phyloP scores from a whole-genome alignment of 2,329 filamentous ascomycete genomes.

The Colletotrichum karsti region DNA sequence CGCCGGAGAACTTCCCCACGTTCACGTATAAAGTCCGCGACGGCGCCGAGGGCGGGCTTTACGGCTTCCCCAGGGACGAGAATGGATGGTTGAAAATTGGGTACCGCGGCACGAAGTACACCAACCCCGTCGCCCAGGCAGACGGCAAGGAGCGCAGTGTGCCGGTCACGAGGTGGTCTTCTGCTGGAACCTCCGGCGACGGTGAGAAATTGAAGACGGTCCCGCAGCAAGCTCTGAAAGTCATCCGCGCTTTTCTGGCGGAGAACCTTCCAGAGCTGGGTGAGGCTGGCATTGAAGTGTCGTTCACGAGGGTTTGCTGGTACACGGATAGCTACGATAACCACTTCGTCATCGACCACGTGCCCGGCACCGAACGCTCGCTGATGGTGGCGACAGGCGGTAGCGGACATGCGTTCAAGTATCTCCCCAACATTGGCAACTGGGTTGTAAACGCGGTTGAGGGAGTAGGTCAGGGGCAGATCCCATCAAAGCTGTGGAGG shows the following conservation, averaged over 20 bases:
- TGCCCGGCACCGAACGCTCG: slow-evolving; percentile 43
- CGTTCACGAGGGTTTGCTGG: slow-evolving; percentile 61
- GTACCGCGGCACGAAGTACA: slow-evolving; percentile 41
- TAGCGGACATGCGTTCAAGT: slow-evolving; percentile 70
- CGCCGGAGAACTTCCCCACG: slow-evolving; percentile 30
- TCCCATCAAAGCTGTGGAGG: slow-evolving; percentile 32
- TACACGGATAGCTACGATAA: slow-evolving; percentile 65
- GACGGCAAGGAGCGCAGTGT: slow-evolving; percentile 47
- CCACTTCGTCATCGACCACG: slow-evolving; percentile 52
- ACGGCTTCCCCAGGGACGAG: slow-evolving; percentile 36
- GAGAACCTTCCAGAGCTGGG: slow-evolving; percentile 51
- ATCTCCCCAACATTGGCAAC: slow-evolving; percentile 65
- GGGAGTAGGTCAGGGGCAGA: slow-evolving; percentile 40
- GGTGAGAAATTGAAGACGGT: slow-evolving; percentile 26
- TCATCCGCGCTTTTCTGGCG: slow-evolving; percentile 42
- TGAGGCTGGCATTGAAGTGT: slow-evolving; percentile 41
- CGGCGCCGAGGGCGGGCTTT: slow-evolving; percentile 34
- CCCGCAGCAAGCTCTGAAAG: slow-evolving; percentile 33
- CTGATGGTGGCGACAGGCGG: slow-evolving; percentile 69
- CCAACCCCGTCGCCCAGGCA: slow-evolving; percentile 45
- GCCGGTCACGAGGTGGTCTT: slow-evolving; percentile 47
- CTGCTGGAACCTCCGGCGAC: slow-evolving; percentile 2
- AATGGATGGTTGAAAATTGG: slow-evolving; percentile 38
- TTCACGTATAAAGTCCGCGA: slow-evolving; percentile 31
- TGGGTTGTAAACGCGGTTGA: slow-evolving; percentile 61